Evolutionary conservation across 2,329 filamentous ascomycete genomes (phyloP).

Genomic region (Allantophomopsis lycopodina): DNA sequence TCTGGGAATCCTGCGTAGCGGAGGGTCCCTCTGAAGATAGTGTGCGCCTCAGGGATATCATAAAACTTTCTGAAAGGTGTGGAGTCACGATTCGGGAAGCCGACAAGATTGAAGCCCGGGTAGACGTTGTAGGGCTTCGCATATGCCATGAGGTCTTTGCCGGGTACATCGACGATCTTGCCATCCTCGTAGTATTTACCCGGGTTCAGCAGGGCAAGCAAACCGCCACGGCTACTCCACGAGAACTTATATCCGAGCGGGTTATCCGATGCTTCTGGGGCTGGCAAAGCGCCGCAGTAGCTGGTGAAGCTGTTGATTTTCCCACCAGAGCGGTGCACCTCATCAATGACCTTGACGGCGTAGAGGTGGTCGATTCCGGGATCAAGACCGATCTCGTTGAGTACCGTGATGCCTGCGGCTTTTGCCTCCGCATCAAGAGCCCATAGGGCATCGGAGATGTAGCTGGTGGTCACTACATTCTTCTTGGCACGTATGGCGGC

Average conservation of each 20-base stretch:
- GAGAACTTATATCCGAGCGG: conserved; percentile 64
- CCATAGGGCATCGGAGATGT: conserved; percentile 56
- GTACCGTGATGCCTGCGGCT: conserved; percentile 56
- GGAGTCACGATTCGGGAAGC: conserved; percentile 58
- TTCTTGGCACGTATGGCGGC: conserved; percentile 56
- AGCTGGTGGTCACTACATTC: conserved; percentile 64
- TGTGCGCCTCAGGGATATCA: conserved; percentile 55
- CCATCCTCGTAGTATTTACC: conserved; percentile 53
- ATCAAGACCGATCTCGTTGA: conserved; percentile 58
- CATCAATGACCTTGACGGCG: conserved; percentile 52
- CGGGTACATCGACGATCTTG: conserved; percentile 27
- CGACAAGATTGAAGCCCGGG: conserved; percentile 47
- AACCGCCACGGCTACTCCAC: conserved; percentile 49
- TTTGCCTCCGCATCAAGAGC: conserved; percentile 47
- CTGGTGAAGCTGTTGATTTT: conserved; percentile 53
- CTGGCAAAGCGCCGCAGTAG: conserved; percentile 50
- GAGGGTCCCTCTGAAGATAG: conserved; percentile 52
- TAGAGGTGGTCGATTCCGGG: conserved; percentile 43
- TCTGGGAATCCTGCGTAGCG: conserved; percentile 57
- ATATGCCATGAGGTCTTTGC: conserved; percentile 43
- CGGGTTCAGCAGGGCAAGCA: conserved; percentile 52
- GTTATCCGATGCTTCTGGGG: conserved; percentile 46
- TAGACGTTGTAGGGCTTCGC: conserved; percentile 54
- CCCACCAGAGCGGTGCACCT: conserved; percentile 53
- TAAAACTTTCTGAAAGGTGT: conserved; percentile 54